phyloP scores from a whole-genome alignment of 768 basidiomycete species.

The Hypsizygus marmoreus region DNA sequence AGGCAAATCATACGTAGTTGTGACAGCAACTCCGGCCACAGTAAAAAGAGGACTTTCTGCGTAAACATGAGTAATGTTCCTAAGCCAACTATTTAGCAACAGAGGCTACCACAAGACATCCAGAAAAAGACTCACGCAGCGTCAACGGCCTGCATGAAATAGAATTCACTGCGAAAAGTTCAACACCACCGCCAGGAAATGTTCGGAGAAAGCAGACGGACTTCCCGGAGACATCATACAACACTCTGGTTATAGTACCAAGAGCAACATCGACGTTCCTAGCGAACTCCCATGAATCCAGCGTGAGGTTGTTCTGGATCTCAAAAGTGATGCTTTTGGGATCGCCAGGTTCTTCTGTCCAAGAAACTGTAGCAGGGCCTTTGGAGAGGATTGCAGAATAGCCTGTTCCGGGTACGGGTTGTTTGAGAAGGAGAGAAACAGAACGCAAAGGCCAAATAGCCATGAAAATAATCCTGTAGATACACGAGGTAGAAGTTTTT shows the following conservation, averaged over 20 bases:
- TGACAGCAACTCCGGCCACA: slow-evolving; percentile 6
- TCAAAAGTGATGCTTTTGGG: slow-evolving; percentile 5
- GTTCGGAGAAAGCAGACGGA: too few species aligned
- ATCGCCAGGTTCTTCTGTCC: slow-evolving; percentile 7
- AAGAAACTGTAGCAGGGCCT: slow-evolving; percentile 10
- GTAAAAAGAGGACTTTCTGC: slow-evolving; percentile 5
- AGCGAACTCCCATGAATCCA: slow-evolving; percentile 11
- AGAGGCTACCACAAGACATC: not conserved
- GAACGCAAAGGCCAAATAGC: too few species aligned
- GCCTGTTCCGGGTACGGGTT: slow-evolving; percentile 1
- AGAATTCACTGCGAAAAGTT: not conserved
- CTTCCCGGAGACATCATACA: slow-evolving; percentile 1
- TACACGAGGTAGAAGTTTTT: too few species aligned
- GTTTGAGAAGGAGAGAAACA: slow-evolving; percentile 8
- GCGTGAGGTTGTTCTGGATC: slow-evolving; percentile 9
- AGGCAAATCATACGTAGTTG: slow-evolving; percentile 7
- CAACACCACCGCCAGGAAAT: not conserved
- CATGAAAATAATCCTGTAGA: too few species aligned
- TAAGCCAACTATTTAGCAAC: not conserved
- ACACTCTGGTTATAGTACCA: not conserved
- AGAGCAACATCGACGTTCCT: slow-evolving; percentile 2
- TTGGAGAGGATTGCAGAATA: slow-evolving; percentile 7
- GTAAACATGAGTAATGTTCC: not conserved
- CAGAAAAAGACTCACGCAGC: not conserved
- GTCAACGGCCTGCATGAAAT: slow-evolving; percentile 6